Evolutionary conservation across 441 rosid genomes (phyloP).

Genomic region (Arabidopsis hybrid): DNA sequence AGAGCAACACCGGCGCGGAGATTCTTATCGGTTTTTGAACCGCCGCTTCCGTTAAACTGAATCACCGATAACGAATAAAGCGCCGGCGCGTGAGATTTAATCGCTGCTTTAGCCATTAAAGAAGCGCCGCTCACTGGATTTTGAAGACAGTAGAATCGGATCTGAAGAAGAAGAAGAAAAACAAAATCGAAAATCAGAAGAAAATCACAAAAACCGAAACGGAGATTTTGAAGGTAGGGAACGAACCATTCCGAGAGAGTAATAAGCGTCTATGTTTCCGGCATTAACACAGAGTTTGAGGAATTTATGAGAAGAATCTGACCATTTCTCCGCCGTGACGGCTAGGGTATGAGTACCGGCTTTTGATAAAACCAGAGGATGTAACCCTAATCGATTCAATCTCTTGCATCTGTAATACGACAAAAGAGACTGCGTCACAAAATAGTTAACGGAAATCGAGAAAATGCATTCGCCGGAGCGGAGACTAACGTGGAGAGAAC

Average conservation of each 20-base stretch:
- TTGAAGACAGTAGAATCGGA: conserved; percentile 85
- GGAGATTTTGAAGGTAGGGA: neutral
- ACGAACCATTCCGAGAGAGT: conserved; percentile 81
- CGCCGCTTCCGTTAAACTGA: conserved; percentile 95
- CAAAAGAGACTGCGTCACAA: neutral
- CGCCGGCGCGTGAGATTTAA: conserved; percentile 73
- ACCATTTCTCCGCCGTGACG: conserved; percentile 66
- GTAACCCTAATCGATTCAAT: conserved; percentile 52
- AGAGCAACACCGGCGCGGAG: conserved; percentile 81
- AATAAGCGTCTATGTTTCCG: conserved; percentile 77
- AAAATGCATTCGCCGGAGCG: neutral
- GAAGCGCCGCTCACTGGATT: conserved; percentile 70
- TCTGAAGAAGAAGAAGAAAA: conserved; percentile 49
- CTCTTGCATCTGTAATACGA: conserved; percentile 66
- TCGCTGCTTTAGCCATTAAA: conserved; percentile 87
- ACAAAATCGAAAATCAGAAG: neutral
- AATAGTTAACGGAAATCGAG: neutral
- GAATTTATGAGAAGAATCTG: conserved; percentile 74
- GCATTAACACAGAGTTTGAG: conserved; percentile 64
- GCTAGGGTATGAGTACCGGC: conserved; percentile 60
- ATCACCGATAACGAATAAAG: conserved; percentile 84
- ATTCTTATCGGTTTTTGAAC: conserved; percentile 66
- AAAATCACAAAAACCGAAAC: neutral
- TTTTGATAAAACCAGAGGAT: conserved; percentile 63
- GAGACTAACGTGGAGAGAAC: conserved; percentile 60